phyloP scores from a whole-genome alignment of 1,284 basidiomycete genomes.

The Gymnopus androsaceus region DNA sequence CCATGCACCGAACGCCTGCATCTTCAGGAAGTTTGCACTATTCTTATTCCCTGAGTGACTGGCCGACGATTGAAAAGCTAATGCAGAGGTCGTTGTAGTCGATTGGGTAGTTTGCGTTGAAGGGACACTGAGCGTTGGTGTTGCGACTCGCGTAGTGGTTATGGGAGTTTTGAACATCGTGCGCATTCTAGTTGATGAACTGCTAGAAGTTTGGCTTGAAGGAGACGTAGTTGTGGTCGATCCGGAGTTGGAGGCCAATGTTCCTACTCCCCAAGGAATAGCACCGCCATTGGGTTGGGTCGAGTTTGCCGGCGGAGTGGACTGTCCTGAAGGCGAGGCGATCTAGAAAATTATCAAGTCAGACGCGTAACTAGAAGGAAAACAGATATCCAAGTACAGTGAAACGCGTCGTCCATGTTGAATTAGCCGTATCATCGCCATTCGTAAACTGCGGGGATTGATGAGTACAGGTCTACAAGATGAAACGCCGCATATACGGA shows the following conservation, averaged over 20 bases:
- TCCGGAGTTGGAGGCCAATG: not conserved
- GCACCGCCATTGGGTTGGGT: constrained; percentile 36
- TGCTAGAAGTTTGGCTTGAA: not conserved
- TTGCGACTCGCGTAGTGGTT: constrained; percentile 11
- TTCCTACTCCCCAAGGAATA: constrained; percentile 26
- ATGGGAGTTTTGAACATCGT: constrained; percentile 7
- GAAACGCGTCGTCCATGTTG: constrained; percentile 42
- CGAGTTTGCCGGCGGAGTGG: constrained; percentile 28
- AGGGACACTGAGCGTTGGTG: constrained; percentile 13
- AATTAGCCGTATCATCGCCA: constrained; percentile 26
- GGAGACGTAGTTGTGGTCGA: not conserved
- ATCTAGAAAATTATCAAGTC: constrained; percentile 23
- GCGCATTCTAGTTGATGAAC: constrained; percentile 1
- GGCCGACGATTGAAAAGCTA: too few species aligned
- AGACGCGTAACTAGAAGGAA: not conserved
- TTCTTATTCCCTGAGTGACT: too few species aligned
- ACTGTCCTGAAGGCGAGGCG: constrained; percentile 19
- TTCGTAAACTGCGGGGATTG: constrained; percentile 32
- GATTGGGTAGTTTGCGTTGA: not conserved
- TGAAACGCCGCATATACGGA: constrained; percentile 12
- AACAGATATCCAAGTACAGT: constrained; percentile 27
- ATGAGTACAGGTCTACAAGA: not conserved
- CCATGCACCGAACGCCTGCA: not conserved
- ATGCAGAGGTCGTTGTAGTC: not conserved
- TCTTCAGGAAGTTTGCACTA: not conserved